Conservation (phyloP, 306 rosid species). For the Rosa rugosa region DNA sequence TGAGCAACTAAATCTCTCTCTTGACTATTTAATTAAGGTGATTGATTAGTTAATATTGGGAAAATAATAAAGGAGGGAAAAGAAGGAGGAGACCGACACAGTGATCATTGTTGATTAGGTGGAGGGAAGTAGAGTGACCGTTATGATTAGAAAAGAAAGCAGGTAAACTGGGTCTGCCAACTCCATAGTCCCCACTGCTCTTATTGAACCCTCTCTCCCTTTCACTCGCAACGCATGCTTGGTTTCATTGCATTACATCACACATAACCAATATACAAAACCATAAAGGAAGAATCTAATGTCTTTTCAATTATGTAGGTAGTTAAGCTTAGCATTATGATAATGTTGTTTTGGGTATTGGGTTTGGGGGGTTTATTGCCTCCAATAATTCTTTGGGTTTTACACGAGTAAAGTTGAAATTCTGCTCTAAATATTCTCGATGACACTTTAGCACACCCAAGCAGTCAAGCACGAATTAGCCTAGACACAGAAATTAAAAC, state of each 20-base stretch:
- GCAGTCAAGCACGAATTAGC: neutral
- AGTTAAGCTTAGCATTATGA: neutral
- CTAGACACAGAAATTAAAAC: too few relatives aligned
- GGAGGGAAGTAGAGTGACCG: neutral
- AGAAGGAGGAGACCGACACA: neutral
- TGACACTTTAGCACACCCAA: neutral
- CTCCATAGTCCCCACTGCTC: conserved; percentile 5
- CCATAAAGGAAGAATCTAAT: neutral
- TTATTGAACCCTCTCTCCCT: neutral
- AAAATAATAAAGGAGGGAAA: neutral
- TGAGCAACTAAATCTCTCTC: neutral
- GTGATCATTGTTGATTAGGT: neutral
- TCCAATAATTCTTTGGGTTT: neutral
- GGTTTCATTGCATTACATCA: neutral
- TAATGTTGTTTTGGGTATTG: neutral
- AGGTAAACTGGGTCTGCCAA: neutral
- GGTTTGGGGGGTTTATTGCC: neutral
- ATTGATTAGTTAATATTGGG: neutral
- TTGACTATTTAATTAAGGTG: neutral
- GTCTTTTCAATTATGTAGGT: neutral
- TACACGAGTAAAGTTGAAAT: neutral
- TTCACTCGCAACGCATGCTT: neutral
- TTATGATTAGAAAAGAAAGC: neutral
- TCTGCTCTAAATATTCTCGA: neutral
- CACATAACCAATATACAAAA: neutral